Base-by-base conservation (phyloP, 129 eudicot genomes). In the Solidago caesia region DNA sequence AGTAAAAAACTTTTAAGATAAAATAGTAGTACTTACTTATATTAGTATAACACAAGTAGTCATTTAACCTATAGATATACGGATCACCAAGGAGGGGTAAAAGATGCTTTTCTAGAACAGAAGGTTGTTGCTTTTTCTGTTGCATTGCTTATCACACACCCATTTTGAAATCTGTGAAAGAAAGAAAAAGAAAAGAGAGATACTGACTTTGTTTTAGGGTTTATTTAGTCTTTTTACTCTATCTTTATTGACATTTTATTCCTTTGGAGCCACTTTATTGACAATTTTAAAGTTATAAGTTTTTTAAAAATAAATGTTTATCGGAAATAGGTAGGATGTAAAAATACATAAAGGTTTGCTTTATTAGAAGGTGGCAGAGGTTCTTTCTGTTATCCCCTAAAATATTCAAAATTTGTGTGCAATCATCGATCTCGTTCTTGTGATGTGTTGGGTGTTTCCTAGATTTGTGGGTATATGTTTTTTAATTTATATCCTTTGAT, bases 181-280 rank as follows among this genome's bases (percentile, higher is more conserved):
- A 63, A 25, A 63, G 71, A 65, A 29, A 67, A 75, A 56, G 6
- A 56, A 27, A 75, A 77, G 55, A 56, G 64, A 58, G 71, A 39
- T 49, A 78, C 62, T 29, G 64, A 73, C 71, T 82, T 66, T 75
- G 78, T 41, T 64, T 64, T 71, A 74, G 44, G 73, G 69, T 64
- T 74, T 66, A 63, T 80, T 69, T 46, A 71, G 82, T 84, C 74
- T 51, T 64, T 80, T 80, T 44, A 58, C 74, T 21, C 64, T 74
- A 59, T 82, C 91, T 89, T 86, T 89, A 71, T 89, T 89, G 91
- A 86, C 89, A 84, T 77, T 84, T 82, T 63, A 77, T 51, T 80
- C 47, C 52, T 44, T 69, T 9, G 62, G 77, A 5, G 49, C 73
- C 81, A 73, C 96, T 89, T 89, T 89, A 84, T 86, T 86, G 96